A percentile compares a stretch with the other conserved stretches of the same genome.
Evolutionary conservation across 2,329 filamentous ascomycete genomes (phyloP).

Genomic region (Fusarium nisikadoi): DNA sequence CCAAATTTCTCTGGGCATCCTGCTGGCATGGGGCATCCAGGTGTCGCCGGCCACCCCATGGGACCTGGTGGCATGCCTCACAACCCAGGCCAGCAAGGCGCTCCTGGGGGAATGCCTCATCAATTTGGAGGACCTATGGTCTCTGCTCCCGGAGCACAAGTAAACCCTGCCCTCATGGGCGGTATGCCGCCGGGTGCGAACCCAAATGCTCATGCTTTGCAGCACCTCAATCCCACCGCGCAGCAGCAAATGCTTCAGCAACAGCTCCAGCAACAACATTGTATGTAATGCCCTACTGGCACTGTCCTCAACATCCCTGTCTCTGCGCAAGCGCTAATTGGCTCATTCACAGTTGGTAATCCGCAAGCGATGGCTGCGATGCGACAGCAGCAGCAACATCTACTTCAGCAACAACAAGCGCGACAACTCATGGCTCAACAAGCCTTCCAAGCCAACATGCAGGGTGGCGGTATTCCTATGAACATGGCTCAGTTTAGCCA

Average conservation of each 20-base stretch:
- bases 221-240: conserved; percentile 74
- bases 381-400: conserved; percentile 68
- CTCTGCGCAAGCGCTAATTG: conserved; percentile 21
- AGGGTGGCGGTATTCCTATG: conserved; percentile 62
- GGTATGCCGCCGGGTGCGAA: conserved; percentile 77
- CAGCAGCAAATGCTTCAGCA: conserved; percentile 69
- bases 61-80: conserved; percentile 69
- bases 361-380: conserved; percentile 54
- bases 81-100: conserved; percentile 76
- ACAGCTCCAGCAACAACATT: conserved; percentile 53
- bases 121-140: conserved; percentile 76
- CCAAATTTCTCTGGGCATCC: conserved; percentile 75
- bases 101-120: conserved; percentile 73
- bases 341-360: conserved; percentile 48
- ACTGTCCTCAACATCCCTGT: conserved; percentile 15
- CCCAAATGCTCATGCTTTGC: conserved; percentile 75
- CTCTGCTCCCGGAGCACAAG: conserved; percentile 76
- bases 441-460: conserved; percentile 63
- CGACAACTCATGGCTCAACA: conserved; percentile 67
- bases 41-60: conserved; percentile 73
- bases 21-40: conserved; percentile 76
- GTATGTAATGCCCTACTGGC: conserved; percentile 40
- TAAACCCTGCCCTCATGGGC: conserved; percentile 80
- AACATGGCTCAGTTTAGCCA: conserved; percentile 61
- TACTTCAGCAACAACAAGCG: conserved; percentile 66